Evolutionary conservation across 2,329 filamentous ascomycete species (phyloP), one percentile per base, ranked within the genome.

Genomic region (Claviceps monticola): DNA sequence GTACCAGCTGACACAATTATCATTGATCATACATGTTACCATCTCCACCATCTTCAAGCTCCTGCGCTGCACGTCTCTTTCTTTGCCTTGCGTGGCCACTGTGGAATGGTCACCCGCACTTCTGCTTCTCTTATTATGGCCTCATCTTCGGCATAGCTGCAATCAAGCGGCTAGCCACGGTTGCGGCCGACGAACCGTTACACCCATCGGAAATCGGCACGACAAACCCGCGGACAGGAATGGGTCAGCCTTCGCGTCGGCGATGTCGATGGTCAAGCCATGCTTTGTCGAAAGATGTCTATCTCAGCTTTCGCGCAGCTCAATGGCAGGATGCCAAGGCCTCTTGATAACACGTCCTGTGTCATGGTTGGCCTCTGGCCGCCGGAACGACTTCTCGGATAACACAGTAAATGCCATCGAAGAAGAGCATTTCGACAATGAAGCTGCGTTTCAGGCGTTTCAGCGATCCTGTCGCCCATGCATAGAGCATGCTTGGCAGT

Each of bases 341-440:
- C 84, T 60, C 67, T 71, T 8, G 64, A 73, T 9, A 75, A 85
- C 69, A 80, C 83, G 2, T 88, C 86, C 1, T 80, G 90, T 51
- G 76, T 89, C 6, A 71, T 90, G 17, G 76, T 86, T 21, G 86
- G 86, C 2, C 80, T 88, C 52, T 79, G 83, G 86, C 85, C 11
- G 80, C 83, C 5, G 86, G 86, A 16, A 89, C 89, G 64, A 84
- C 84, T 1, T 83, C 1, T 70, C 90, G 11, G 86, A 82, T 14
- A 78, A 90, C 47, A 87, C 90, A 55, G 82, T 84, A 5, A 84
- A 84, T 0, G 81, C 82, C 83, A 48, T 80, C 86, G 64, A 78
- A 80, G 50, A 74, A 83, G 42, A 79, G 79, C 50, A 72, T 89
- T 2, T 89, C 50, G 85, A 89, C 55, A 74, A 82, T 37, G 84